phyloP scores from a whole-genome alignment of 2,329 filamentous ascomycete species.

The Diaporthe ampelina region DNA sequence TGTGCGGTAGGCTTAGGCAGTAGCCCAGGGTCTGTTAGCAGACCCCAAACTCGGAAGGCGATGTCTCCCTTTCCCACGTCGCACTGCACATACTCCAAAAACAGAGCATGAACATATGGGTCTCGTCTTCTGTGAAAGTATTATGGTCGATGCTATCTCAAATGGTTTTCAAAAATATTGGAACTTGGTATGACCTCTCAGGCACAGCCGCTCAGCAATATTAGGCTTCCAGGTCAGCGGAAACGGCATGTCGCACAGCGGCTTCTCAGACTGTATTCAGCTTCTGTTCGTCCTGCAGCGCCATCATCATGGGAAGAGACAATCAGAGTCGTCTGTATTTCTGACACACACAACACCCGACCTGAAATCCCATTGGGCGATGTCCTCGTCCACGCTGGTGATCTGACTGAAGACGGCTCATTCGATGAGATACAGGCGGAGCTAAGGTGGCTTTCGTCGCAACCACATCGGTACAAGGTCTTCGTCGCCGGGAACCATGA shows the following conservation, averaged over 20 bases:
- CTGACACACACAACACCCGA: conserved; percentile 57
- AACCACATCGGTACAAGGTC: conserved; percentile 54
- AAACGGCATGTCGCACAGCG: not conserved
- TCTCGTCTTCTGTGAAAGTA: not conserved
- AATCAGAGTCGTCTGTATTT: conserved; percentile 53
- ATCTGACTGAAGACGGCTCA: conserved; percentile 55
- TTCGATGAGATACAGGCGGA: conserved; percentile 54
- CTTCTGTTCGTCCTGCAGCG: not conserved
- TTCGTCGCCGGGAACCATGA: conserved; percentile 49
- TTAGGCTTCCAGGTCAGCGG: not conserved
- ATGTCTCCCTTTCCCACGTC: not conserved
- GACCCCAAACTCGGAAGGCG: not conserved
- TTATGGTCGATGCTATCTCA: not conserved
- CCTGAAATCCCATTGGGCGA: conserved; percentile 54
- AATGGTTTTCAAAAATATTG: no score
- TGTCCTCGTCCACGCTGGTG: conserved; percentile 58
- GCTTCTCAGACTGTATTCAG: not conserved
- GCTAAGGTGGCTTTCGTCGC: conserved; percentile 52
- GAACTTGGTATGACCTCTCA: not conserved
- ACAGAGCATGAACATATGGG: not conserved
- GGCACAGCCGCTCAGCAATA: not conserved
- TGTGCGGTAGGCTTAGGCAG: not conserved
- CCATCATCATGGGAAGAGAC: not conserved
- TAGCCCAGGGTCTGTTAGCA: not conserved
- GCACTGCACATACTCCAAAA: not conserved